These are phyloP conservation scores for Lycium barbarum DNA, from an alignment of 257 asterid species.

Conservation along the genomic window DNA sequence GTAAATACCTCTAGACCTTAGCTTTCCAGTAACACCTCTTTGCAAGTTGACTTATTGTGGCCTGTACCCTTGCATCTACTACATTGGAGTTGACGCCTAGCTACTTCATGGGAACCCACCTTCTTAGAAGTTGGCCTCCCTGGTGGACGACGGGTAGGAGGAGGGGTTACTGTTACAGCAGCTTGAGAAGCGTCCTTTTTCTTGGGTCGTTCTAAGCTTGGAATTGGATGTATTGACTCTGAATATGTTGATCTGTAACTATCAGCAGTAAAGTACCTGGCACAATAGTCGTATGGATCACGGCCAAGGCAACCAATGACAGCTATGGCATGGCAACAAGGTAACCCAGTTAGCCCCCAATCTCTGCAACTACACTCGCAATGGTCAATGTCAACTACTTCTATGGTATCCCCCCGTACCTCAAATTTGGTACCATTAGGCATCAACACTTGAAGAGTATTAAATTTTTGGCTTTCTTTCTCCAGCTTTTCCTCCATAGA, in stretches of 20 bases:
- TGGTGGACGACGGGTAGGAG: slow-evolving; percentile 94
- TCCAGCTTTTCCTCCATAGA: slow-evolving; percentile 77
- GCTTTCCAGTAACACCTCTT: slow-evolving; percentile 69
- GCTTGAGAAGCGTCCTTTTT: slow-evolving; percentile 52
- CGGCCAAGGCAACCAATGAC: slow-evolving; percentile 61
- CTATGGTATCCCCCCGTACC: slow-evolving; percentile 77
- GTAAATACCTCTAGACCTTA: slow-evolving; percentile 37
- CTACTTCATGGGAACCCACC: slow-evolving; percentile 62
- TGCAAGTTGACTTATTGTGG: slow-evolving; percentile 95
- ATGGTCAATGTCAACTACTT: slow-evolving; percentile 68
- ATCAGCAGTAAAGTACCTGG: slow-evolving; percentile 69
- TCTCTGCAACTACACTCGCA: slow-evolving; percentile 74
- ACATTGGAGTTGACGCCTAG: slow-evolving; percentile 85
- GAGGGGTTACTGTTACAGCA: slow-evolving; percentile 75
- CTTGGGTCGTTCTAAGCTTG: slow-evolving; percentile 50
- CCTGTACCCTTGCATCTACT: slow-evolving; percentile 95
- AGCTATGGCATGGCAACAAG: slow-evolving; percentile 86
- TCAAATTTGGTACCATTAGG: slow-evolving; percentile 60
- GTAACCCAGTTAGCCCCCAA: slow-evolving; percentile 85
- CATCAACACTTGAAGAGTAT: slow-evolving; percentile 52
- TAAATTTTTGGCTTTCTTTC: slow-evolving; percentile 66
- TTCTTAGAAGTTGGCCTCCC: slow-evolving; percentile 87
- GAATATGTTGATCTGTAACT: slow-evolving; percentile 77
- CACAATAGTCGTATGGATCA: slow-evolving; percentile 71
- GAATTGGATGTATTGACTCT: slow-evolving; percentile 68